Evolutionary conservation across 257 asterid species (phyloP).

Genomic region (Voacanga thouarsii): DNA sequence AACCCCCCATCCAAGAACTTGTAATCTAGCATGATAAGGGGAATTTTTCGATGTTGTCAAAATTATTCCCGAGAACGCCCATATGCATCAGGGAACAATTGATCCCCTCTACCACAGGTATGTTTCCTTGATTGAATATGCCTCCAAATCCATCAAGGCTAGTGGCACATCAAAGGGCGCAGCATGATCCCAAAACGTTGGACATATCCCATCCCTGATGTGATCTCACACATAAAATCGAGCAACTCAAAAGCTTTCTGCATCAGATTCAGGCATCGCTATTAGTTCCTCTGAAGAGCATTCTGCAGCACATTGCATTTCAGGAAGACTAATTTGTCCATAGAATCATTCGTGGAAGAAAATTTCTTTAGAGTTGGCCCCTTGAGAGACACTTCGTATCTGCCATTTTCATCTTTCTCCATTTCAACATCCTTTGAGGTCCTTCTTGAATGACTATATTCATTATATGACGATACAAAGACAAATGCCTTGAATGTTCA

Average conservation of each 20-base stretch:
- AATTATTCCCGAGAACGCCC: background rate
- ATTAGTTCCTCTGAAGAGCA: background rate
- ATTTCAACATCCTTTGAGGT: background rate
- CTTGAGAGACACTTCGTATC: background rate
- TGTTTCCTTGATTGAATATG: constrained; percentile 7
- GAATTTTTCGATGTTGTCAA: constrained; percentile 6
- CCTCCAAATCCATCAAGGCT: background rate
- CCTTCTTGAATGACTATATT: background rate
- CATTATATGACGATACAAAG: no score
- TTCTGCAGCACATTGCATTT: background rate
- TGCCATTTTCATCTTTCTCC: background rate
- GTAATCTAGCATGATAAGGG: background rate
- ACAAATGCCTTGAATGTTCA: background rate
- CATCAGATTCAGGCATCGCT: background rate
- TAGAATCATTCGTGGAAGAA: background rate
- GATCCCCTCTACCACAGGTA: constrained; percentile 7
- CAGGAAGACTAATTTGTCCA: background rate
- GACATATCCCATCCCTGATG: constrained; percentile 14
- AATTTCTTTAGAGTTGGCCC: background rate
- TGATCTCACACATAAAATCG: background rate
- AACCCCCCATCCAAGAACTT: constrained; percentile 7
- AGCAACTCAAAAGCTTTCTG: background rate
- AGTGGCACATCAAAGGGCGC: constrained; percentile 2
- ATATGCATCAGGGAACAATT: constrained; percentile 15
- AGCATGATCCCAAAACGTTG: constrained; percentile 3